Evolutionary conservation across 2,329 filamentous ascomycete species (phyloP).

Genomic region (Tolypocladium endophyticum): DNA sequence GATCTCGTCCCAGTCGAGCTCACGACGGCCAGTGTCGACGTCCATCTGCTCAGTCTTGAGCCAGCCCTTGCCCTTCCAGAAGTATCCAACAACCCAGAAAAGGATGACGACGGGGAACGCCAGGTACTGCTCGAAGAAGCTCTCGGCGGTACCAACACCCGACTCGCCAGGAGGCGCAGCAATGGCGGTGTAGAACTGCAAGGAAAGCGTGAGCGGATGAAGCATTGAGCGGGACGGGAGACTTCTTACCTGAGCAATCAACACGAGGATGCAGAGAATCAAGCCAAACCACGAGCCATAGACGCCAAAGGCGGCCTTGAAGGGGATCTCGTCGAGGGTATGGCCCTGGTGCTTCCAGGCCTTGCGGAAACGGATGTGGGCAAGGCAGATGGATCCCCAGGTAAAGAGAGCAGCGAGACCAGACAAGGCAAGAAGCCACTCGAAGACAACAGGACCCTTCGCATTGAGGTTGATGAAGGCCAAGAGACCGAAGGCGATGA

Average conservation of each 20-base stretch:
- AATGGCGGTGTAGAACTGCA: not conserved
- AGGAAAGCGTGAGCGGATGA: not conserved
- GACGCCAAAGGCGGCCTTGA: not conserved
- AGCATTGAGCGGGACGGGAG: too few relatives aligned
- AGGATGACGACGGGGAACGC: not conserved
- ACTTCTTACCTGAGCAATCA: not conserved
- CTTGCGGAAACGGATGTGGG: not conserved
- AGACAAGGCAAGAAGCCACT: not conserved
- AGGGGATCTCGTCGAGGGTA: not conserved
- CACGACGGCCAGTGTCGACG: not conserved
- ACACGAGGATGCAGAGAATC: not conserved
- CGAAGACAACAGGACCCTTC: not conserved
- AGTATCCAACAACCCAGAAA: not conserved
- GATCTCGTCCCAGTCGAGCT: not conserved
- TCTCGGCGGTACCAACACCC: not conserved
- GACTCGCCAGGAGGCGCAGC: not conserved
- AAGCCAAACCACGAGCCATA: not conserved
- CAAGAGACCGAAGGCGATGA: not conserved
- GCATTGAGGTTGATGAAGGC: not conserved
- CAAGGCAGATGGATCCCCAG: not conserved
- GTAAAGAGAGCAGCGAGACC: not conserved
- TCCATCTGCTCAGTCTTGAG: not conserved
- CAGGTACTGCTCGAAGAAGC: not conserved
- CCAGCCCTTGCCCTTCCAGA: not conserved
- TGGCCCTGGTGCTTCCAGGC: not conserved